These are phyloP conservation scores for Pichia sp. DNA, from an alignment of 1,139 yeast species.

Conservation along the genomic window DNA sequence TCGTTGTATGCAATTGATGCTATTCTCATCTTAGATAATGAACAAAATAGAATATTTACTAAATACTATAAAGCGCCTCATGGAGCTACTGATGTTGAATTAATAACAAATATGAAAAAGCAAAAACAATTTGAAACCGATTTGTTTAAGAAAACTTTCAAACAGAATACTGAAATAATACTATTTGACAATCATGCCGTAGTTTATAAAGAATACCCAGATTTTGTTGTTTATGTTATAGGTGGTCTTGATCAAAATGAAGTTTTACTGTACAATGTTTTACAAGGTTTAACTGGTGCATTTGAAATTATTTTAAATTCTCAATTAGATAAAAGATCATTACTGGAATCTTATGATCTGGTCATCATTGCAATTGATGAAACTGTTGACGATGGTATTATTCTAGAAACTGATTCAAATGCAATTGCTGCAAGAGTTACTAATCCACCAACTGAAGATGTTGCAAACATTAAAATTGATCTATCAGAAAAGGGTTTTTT, in stretches of 20 bases:
- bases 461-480: conserved; percentile 62
- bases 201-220: conserved; percentile 75
- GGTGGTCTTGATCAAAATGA: conserved; percentile 83
- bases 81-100: conserved; percentile 25
- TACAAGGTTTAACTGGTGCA: conserved; percentile 74
- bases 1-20: conserved; percentile 78
- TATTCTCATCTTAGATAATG: conserved; percentile 69
- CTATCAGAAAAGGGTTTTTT: conserved; percentile 80
- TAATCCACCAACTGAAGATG: conserved; percentile 65
- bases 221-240: conserved; percentile 63
- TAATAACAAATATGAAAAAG: conserved; percentile 37
- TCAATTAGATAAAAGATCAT: conserved; percentile 70
- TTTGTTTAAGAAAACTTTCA: conserved; percentile 67
- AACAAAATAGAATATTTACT: conserved; percentile 74
- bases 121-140: conserved; percentile 74
- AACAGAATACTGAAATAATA: conserved; percentile 74
- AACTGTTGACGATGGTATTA: conserved; percentile 84
- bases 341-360: conserved; percentile 80
- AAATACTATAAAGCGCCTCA: conserved; percentile 77
- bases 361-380: conserved; percentile 85
- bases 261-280: conserved; percentile 67
- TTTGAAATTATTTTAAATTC: conserved; percentile 69
- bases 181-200: conserved; percentile 73
- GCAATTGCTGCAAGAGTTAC: conserved; percentile 88
- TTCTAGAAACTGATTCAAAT: conserved; percentile 83